phyloP scores from a whole-genome alignment of 192 early-diverging fungal species.

The Neocallimastix lanati region DNA sequence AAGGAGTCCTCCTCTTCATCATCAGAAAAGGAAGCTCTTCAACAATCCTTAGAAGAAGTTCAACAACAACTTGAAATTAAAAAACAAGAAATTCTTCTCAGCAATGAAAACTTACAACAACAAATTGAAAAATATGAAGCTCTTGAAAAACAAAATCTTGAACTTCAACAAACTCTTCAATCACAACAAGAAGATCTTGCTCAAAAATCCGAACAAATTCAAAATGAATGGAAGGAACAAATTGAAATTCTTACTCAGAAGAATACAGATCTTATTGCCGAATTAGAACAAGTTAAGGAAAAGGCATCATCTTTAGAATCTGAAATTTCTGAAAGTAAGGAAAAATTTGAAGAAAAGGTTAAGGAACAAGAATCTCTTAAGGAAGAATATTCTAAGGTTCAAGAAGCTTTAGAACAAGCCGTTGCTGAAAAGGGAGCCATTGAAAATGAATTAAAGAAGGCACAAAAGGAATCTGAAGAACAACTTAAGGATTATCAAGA shows the following conservation, averaged over 20 bases:
- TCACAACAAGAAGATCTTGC: background rate
- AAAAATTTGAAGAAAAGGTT: background rate
- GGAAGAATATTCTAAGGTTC: background rate
- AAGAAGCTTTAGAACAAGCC: background rate
- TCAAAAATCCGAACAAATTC: background rate
- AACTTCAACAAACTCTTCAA: background rate
- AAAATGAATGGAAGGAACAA: background rate
- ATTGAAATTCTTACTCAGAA: background rate
- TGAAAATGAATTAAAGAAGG: background rate
- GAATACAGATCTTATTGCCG: background rate
- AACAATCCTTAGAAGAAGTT: background rate
- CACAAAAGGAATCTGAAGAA: background rate
- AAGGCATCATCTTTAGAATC: background rate
- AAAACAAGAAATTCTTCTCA: background rate
- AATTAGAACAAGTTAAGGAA: background rate
- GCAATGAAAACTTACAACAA: background rate
- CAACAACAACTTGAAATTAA: background rate
- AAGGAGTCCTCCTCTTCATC: too few species aligned
- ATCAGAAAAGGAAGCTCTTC: background rate
- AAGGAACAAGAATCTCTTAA: background rate
- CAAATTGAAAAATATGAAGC: background rate
- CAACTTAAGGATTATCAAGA: background rate
- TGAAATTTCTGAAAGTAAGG: background rate
- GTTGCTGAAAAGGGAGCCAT: background rate
- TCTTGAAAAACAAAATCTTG: background rate